A percentile compares a stretch with the other conserved stretches of the same genome.
Evolutionary conservation across 1,139 yeast species (phyloP).

Genomic region (Yamadazyma aaseri): DNA sequence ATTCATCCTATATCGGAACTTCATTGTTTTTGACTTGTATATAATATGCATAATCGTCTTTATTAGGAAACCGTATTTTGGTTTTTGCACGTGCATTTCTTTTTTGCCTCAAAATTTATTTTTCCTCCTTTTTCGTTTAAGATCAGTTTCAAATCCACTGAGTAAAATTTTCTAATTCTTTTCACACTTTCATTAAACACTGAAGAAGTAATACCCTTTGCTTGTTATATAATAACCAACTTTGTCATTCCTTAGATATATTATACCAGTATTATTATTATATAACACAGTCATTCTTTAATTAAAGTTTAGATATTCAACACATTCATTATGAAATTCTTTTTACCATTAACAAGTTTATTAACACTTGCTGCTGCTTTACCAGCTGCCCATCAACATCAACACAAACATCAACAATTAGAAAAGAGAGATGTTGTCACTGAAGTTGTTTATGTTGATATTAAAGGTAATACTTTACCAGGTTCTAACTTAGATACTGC

Average conservation of each 20-base stretch:
- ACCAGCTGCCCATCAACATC: slow-evolving; percentile 38
- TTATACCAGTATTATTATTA: neutral
- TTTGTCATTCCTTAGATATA: slow-evolving; percentile 3
- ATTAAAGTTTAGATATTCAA: slow-evolving; percentile 1
- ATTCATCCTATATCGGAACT: too few relatives aligned
- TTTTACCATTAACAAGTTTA: slow-evolving; percentile 30
- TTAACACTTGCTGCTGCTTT: slow-evolving; percentile 47
- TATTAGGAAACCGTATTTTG: neutral
- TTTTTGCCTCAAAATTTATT: neutral
- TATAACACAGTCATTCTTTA: slow-evolving; percentile 3
- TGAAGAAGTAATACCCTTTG: slow-evolving; percentile 2
- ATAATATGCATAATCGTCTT: too few relatives aligned
- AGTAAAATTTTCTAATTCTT: slow-evolving; percentile 2
- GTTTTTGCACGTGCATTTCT: neutral
- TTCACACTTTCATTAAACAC: slow-evolving; percentile 1
- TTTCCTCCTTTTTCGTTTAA: slow-evolving; percentile 3
- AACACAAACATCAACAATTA: slow-evolving; percentile 34
- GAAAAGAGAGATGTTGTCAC: slow-evolving; percentile 46
- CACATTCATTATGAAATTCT: slow-evolving; percentile 27
- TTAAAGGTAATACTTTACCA: slow-evolving; percentile 28
- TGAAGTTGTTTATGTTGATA: slow-evolving; percentile 37
- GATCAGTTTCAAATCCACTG: slow-evolving; percentile 1
- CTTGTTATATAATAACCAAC: slow-evolving; percentile 4
- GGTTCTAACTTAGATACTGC: slow-evolving; percentile 12
- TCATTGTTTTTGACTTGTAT: too few relatives aligned